A percentile compares a stretch with the other conserved stretches of the same genome.
phyloP scores from a whole-genome alignment of 1,284 basidiomycete genomes.

The Bjerkandera adusta region DNA sequence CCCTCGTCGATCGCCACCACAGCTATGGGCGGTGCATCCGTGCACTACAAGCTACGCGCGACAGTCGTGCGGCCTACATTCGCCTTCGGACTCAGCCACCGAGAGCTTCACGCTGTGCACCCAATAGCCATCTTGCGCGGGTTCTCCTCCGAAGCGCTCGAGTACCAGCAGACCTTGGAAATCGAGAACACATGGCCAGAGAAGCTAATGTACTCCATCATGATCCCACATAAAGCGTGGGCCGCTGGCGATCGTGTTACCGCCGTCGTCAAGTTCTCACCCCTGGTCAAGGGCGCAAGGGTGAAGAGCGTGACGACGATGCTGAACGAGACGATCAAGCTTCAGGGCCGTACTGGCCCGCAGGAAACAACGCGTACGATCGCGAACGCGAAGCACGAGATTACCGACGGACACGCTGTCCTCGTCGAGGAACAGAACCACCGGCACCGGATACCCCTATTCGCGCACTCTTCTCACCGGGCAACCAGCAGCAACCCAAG shows the following conservation, averaged over 20 bases:
- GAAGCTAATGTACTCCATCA: constrained; percentile 90
- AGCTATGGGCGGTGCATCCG: constrained; percentile 58
- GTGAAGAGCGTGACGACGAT: constrained; percentile 68
- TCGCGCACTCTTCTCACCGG: constrained; percentile 22
- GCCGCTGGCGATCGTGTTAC: constrained; percentile 84
- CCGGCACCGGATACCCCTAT: constrained; percentile 29
- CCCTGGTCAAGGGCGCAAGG: constrained; percentile 79
- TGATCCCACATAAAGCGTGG: constrained; percentile 88
- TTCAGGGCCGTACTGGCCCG: constrained; percentile 49
- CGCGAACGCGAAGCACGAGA: constrained; percentile 68
- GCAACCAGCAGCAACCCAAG: constrained; percentile 9
- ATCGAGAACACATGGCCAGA: constrained; percentile 96
- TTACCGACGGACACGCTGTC: constrained; percentile 61
- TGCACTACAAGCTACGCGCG: constrained; percentile 87
- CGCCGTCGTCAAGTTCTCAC: constrained; percentile 83
- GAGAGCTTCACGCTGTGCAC: constrained; percentile 65
- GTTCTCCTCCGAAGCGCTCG: constrained; percentile 80
- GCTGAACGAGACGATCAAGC: constrained; percentile 76
- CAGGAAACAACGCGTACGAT: constrained; percentile 68
- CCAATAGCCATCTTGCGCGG: constrained; percentile 73
- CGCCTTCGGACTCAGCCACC: constrained; percentile 33
- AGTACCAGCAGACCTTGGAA: constrained; percentile 94
- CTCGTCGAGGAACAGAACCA: constrained; percentile 38
- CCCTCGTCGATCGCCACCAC: constrained; percentile 73
- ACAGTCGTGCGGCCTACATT: constrained; percentile 76